Evolutionary conservation across 2,329 filamentous ascomycete genomes (phyloP).

Genomic region (Thelonectria olida): DNA sequence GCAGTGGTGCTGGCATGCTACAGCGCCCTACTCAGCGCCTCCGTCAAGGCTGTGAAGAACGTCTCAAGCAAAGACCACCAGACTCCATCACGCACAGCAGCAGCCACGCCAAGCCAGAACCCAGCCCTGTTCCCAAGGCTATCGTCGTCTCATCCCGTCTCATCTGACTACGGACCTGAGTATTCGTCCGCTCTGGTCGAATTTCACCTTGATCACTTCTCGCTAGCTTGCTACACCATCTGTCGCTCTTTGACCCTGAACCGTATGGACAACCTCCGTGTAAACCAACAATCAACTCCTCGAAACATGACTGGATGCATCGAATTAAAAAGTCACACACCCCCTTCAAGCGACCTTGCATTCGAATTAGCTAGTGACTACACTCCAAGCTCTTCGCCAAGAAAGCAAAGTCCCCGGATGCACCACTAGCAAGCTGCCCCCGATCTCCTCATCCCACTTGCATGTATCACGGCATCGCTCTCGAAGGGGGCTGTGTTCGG

Average conservation of each 20-base stretch:
- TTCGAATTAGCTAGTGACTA: background rate
- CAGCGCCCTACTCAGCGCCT: background rate
- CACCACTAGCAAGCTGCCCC: background rate
- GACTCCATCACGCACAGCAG: background rate
- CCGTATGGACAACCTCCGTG: too few relatives aligned
- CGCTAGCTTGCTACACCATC: too few relatives aligned
- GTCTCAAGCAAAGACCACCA: background rate
- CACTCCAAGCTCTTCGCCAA: background rate
- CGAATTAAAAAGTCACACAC: background rate
- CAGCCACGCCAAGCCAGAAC: background rate
- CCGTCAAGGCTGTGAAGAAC: background rate
- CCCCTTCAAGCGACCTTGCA: background rate
- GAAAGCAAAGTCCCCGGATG: background rate
- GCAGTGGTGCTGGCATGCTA: background rate
- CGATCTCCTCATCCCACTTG: background rate
- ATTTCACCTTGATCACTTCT: too few relatives aligned
- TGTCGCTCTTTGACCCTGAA: too few relatives aligned
- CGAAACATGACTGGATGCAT: too few relatives aligned
- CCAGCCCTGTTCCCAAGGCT: background rate
- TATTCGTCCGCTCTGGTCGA: too few relatives aligned
- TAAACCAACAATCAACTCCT: background rate
- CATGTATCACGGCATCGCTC: background rate
- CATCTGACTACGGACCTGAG: too few relatives aligned
- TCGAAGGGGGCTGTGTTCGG: background rate
- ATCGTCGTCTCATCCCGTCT: background rate